These are phyloP conservation scores for Wickerhamomyces silvicola DNA, from an alignment of 805 yeast species.

Conservation along the genomic window DNA sequence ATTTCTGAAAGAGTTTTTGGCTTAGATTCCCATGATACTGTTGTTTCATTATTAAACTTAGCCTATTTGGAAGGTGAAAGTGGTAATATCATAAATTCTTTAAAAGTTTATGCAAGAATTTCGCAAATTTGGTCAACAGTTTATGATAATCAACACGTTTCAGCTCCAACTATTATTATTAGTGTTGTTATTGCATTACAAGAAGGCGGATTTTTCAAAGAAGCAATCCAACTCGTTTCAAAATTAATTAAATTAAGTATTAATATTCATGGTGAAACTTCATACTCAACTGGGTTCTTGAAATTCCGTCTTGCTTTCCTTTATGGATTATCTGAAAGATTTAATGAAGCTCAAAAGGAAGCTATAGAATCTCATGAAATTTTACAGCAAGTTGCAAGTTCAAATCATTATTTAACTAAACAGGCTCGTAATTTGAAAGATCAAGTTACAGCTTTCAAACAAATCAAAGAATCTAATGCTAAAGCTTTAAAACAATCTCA, in stretches of 20 bases:
- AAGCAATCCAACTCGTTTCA: slow-evolving; percentile 47
- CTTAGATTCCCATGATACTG: slow-evolving; percentile 69
- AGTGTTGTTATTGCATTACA: slow-evolving; percentile 57
- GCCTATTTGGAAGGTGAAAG: slow-evolving; percentile 64
- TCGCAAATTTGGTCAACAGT: slow-evolving; percentile 50
- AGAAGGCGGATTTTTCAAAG: slow-evolving; percentile 38
- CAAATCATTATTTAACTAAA: slow-evolving; percentile 57
- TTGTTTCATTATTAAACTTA: slow-evolving; percentile 65
- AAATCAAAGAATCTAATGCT: slow-evolving; percentile 38
- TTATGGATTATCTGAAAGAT: slow-evolving; percentile 44
- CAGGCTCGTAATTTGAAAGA: slow-evolving; percentile 63
- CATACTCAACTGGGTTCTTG: slow-evolving; percentile 58
- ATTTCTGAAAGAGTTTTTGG: slow-evolving; percentile 80
- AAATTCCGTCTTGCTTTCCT: slow-evolving; percentile 65
- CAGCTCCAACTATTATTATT: slow-evolving; percentile 53
- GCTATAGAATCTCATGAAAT: slow-evolving; percentile 50
- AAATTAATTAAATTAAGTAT: slow-evolving; percentile 47
- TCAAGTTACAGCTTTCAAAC: slow-evolving; percentile 46
- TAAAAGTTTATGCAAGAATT: slow-evolving; percentile 56
- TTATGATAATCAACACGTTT: slow-evolving; percentile 58
- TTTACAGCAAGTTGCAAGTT: slow-evolving; percentile 56
- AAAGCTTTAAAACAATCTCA: slow-evolving; percentile 19
- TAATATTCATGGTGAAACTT: slow-evolving; percentile 46
- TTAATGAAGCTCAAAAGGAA: slow-evolving; percentile 48
- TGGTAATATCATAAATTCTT: slow-evolving; percentile 52